Conservation (phyloP, 2,329 filamentous ascomycete genomes). For the Xylariales sp. region DNA sequence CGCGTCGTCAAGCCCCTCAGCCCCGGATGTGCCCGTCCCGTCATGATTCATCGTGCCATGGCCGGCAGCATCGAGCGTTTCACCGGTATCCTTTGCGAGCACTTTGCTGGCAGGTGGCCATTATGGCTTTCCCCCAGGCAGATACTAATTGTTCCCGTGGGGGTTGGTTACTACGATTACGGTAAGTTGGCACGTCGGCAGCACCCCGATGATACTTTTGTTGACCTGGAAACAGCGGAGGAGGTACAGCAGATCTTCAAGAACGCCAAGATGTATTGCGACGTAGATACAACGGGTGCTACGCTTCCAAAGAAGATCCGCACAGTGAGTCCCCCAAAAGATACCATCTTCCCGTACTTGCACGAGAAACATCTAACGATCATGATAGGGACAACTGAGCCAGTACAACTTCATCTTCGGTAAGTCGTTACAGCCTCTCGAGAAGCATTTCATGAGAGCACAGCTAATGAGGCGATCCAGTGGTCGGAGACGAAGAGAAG, state of each 20-base stretch:
- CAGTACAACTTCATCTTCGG: conserved; percentile 83
- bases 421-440: conserved; percentile 36
- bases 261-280: conserved; percentile 63
- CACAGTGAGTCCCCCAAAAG: too few relatives aligned
- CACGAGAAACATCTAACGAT: too few relatives aligned
- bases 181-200: too few relatives aligned
- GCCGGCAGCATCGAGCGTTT: conserved; percentile 60
- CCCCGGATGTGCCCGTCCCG: conserved; percentile 70
- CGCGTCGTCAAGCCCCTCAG: conserved; percentile 46
- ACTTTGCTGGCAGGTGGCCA: conserved; percentile 84
- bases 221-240: too few relatives aligned
- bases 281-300: conserved; percentile 68
- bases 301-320: conserved; percentile 89
- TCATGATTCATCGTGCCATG: conserved; percentile 87
- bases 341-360: too few relatives aligned
- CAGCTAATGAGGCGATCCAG: conserved; percentile 26
- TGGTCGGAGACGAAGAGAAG: conserved; percentile 59
- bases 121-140: conserved; percentile 86
- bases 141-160: conserved; percentile 73
- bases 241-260: conserved; percentile 69
- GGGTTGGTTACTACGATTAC: conserved; percentile 67
- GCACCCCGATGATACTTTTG: too few relatives aligned
- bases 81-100: conserved; percentile 74
- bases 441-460: neutral
- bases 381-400: conserved; percentile 71